Base-by-base conservation (phyloP, 2,329 filamentous ascomycete genomes). In the Ceratocystis cubensis region DNA sequence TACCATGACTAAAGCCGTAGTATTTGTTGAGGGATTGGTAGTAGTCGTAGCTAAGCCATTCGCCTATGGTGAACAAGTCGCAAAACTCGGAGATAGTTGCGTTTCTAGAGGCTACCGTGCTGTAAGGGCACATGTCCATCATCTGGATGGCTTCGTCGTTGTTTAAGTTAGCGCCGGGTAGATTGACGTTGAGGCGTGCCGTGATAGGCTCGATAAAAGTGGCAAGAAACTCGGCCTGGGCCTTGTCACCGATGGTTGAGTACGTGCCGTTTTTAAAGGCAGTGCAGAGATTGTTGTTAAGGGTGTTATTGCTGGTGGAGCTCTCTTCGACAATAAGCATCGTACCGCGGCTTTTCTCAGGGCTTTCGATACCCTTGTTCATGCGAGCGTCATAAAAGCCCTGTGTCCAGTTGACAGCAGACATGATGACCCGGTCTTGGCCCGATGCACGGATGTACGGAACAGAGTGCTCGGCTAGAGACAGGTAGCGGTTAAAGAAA, bases 61-160 rank as follows among this genome's bases (percentile, higher is more conserved):
- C 91, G 0, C 81, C 74, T 15, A 79, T 73, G 0, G 83, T 86
- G 76, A 96, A 96, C 30, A 96, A 78, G 15, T 74, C 73, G 75
- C 92, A 96, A 76, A 96, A 95, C 0, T 79, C 77, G 0, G 90
- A 91, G 8, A 87, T 74, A 0, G 67, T 69, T 3, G 78, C 81
- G 2, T 80, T 76, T 0, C 75, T 72, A 5, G 83, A 79, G 7
- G 87, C 84, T n/a, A 96, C 84, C 0, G 89, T 93, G 70, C 88
- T 82, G 76, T 91, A 96, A 0, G 92, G 87, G 72, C 92, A 96
- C 68, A 96, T 79, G 71, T 96, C 91, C 91, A 96, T 96, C 44
- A 96, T 74, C 67, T 81, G 82, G 66, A 91, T 78, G 0, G 85
- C 83, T 44, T 93, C 85, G 0, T 77, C 72, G 13, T 79, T 73